A percentile compares a stretch with the other conserved stretches of the same genome.
These are phyloP conservation scores for Saccharum spontaneum DNA, from an alignment of 176 grass and related monocot genomes.

Conservation along the genomic window DNA sequence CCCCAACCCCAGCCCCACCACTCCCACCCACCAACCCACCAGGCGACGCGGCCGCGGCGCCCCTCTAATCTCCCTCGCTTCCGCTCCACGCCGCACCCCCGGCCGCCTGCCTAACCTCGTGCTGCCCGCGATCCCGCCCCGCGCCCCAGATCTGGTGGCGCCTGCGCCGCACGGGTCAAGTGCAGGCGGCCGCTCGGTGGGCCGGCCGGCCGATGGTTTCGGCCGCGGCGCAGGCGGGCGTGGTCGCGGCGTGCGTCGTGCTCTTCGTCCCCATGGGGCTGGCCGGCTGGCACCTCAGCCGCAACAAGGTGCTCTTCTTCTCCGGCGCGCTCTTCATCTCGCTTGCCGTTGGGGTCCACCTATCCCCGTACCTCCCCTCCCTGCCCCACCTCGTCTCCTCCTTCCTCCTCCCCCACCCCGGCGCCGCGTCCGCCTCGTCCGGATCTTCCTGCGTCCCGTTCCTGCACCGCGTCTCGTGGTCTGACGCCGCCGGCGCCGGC, in stretches of 20 bases:
- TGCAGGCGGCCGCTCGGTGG: background rate
- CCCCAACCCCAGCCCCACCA: background rate
- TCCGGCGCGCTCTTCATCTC: conserved; percentile 86
- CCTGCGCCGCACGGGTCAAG: conserved; percentile 5
- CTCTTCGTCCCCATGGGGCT: conserved; percentile 98
- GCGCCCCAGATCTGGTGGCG: conserved; percentile 21
- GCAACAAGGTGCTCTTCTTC: conserved; percentile 99
- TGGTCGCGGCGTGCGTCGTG: conserved; percentile 82
- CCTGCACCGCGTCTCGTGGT: conserved; percentile 73
- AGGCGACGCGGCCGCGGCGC: conserved; percentile 10
- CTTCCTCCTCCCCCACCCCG: conserved; percentile 38
- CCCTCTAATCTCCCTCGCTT: conserved; percentile 34
- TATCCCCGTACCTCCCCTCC: conserved; percentile 81
- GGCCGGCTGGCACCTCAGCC: conserved; percentile 91
- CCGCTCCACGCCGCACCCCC: conserved; percentile 22
- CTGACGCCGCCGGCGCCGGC: background rate
- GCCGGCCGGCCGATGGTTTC: conserved; percentile 37
- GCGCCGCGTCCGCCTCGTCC: background rate
- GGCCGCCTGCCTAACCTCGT: conserved; percentile 12
- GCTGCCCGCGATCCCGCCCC: background rate
- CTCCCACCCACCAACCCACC: conserved; percentile 35
- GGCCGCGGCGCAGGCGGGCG: conserved; percentile 59
- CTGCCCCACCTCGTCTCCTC: conserved; percentile 54
- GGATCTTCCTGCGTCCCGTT: conserved; percentile 58
- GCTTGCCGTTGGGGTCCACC: conserved; percentile 91